Conservation (phyloP, 1,284 basidiomycete species). For the Fistulinella cinereoalba region DNA sequence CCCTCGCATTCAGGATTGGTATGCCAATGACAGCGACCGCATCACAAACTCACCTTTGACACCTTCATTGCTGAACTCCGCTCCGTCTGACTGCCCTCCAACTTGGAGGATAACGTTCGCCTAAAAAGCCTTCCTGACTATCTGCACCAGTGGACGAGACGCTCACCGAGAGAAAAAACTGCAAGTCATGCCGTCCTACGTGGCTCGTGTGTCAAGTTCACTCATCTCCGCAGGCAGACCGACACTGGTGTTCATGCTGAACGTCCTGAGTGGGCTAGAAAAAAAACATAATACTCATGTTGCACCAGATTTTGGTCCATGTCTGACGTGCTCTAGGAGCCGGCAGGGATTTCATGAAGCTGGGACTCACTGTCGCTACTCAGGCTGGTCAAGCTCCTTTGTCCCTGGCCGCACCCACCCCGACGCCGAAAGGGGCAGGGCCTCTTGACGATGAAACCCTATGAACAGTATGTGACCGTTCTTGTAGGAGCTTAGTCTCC, state of each 20-base stretch:
- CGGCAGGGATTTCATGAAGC: constrained; percentile 10
- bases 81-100: no score
- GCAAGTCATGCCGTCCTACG: constrained; percentile 7
- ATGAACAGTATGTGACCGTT: no score
- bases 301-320: neutral
- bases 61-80: no score
- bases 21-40: no score
- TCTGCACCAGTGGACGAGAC: constrained; percentile 13
- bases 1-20: no score
- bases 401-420: no score
- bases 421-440: no score
- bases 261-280: constrained; percentile 20
- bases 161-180: constrained; percentile 11
- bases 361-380: constrained; percentile 14
- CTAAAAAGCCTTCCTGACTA: no score
- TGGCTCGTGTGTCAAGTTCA: neutral
- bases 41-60: no score
- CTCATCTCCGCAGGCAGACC: constrained; percentile 13
- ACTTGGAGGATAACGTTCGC: no score
- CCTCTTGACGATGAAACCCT: no score
- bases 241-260: constrained; percentile 23
- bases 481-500: no score
- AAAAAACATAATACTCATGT: constrained; percentile 14
- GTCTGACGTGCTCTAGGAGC: constrained; percentile 4
- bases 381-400: constrained; percentile 15